phyloP scores from a whole-genome alignment of 495 filamentous ascomycete genomes.

The Hypoxylon lienhwacheense region DNA sequence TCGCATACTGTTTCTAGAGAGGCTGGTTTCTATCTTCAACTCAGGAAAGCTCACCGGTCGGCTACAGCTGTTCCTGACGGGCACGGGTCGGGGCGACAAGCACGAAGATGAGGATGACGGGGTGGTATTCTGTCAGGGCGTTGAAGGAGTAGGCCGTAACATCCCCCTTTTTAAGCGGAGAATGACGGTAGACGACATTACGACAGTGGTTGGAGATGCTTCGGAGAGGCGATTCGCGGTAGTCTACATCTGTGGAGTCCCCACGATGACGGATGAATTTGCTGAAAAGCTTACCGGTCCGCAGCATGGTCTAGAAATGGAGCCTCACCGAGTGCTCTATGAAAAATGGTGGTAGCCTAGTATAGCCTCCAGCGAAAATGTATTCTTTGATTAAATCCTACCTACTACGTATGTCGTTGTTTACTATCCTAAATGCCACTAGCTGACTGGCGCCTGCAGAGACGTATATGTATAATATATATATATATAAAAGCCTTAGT shows the following conservation, averaged over 20 bases:
- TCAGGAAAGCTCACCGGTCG: slow-evolving; percentile 31
- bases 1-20: slow-evolving; percentile 49
- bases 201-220: slow-evolving; percentile 48
- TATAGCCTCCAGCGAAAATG: too few relatives aligned
- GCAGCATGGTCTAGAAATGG: slow-evolving; percentile 54
- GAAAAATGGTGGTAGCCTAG: slow-evolving; percentile 82
- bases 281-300: slow-evolving; percentile 54
- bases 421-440: too few relatives aligned
- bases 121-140: slow-evolving; percentile 26
- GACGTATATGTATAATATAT: too few relatives aligned
- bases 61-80: slow-evolving; percentile 43
- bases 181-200: slow-evolving; percentile 56
- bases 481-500: too few relatives aligned
- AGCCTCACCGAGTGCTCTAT: slow-evolving; percentile 62
- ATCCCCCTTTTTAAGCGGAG: slow-evolving; percentile 50
- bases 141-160: slow-evolving; percentile 12
- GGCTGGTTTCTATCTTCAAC: slow-evolving; percentile 43
- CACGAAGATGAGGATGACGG: slow-evolving; percentile 14
- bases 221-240: slow-evolving; percentile 54
- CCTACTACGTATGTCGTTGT: too few relatives aligned
- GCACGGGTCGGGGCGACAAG: slow-evolving; percentile 2
- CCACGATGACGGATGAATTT: slow-evolving; percentile 77
- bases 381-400: too few relatives aligned
- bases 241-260: slow-evolving; percentile 79
- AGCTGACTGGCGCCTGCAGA: too few relatives aligned